Percentiles rank a stretch among this genome's conserved stretches.
phyloP scores from a whole-genome alignment of 805 yeast species.

The Candida maris region DNA sequence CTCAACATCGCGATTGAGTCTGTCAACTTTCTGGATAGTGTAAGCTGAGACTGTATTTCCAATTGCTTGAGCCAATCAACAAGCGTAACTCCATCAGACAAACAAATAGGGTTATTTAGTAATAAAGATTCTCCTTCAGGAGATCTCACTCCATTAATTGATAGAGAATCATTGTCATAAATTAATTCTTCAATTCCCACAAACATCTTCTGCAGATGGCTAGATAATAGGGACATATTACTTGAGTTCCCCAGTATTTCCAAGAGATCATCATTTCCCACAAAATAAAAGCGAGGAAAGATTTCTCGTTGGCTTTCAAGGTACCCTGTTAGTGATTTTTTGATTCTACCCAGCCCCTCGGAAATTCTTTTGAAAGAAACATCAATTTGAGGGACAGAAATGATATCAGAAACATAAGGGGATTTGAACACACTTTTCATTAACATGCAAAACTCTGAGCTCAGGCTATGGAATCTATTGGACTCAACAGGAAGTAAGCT shows the following conservation, averaged over 20 bases:
- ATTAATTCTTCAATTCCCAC: slow-evolving; percentile 51
- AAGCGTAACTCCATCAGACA: slow-evolving; percentile 39
- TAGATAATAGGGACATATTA: slow-evolving; percentile 45
- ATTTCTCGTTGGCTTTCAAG: slow-evolving; percentile 72
- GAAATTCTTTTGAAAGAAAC: slow-evolving; percentile 44
- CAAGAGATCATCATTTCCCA: slow-evolving; percentile 86
- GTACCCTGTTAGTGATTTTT: slow-evolving; percentile 68
- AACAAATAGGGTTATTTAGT: slow-evolving; percentile 41
- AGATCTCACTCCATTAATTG: slow-evolving; percentile 48
- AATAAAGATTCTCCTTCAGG: slow-evolving; percentile 57
- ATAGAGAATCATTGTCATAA: slow-evolving; percentile 23
- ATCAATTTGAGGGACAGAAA: slow-evolving; percentile 47
- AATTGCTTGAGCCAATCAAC: slow-evolving; percentile 61
- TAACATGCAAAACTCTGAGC: slow-evolving; percentile 55
- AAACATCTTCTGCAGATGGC: slow-evolving; percentile 69
- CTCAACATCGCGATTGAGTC: slow-evolving; percentile 31
- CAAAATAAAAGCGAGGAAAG: slow-evolving; percentile 80
- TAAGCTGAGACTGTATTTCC: slow-evolving; percentile 48
- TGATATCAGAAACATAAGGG: slow-evolving; percentile 52
- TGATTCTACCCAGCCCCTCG: slow-evolving; percentile 55
- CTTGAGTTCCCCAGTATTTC: slow-evolving; percentile 71
- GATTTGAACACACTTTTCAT: slow-evolving; percentile 48
- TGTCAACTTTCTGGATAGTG: slow-evolving; percentile 40
- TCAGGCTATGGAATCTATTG: slow-evolving; percentile 57
- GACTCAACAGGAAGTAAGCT: slow-evolving; percentile 68